Evolutionary conservation across 108 stramenopile species (phyloP).

Genomic region (Cyclostephanos invisitatus): DNA sequence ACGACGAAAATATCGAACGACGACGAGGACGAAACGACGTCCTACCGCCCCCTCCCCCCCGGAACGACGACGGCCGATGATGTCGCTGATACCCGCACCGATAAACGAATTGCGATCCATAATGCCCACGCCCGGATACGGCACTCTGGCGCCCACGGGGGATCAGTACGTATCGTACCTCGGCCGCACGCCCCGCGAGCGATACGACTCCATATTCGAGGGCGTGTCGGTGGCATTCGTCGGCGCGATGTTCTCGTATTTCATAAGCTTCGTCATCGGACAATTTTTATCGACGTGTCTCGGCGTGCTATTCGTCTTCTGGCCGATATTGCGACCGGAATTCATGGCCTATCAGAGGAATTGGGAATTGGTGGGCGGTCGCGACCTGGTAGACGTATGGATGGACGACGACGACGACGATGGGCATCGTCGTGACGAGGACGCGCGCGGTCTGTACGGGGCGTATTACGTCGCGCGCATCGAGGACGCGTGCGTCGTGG

Average conservation of each 20-base stretch:
- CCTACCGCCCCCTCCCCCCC: too few relatives aligned
- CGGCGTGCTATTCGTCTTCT: slow-evolving; percentile 70
- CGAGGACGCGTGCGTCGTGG: slow-evolving; percentile 74
- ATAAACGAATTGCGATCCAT: slow-evolving; percentile 57
- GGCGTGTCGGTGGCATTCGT: slow-evolving; percentile 63
- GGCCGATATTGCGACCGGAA: slow-evolving; percentile 75
- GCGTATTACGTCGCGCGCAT: slow-evolving; percentile 63
- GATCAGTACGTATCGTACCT: slow-evolving; percentile 77
- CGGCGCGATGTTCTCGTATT: slow-evolving; percentile 74
- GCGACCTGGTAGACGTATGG: slow-evolving; percentile 80
- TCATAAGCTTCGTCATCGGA: slow-evolving; percentile 76
- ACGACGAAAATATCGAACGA: too few relatives aligned
- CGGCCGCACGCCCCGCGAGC: slow-evolving; percentile 64
- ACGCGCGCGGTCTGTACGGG: slow-evolving; percentile 72
- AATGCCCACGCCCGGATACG: slow-evolving; percentile 37
- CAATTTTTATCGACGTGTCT: slow-evolving; percentile 67
- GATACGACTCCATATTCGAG: slow-evolving; percentile 68
- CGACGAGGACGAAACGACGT: too few relatives aligned
- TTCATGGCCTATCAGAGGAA: slow-evolving; percentile 76
- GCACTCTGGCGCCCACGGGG: slow-evolving; percentile 52
- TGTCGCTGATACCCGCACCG: slow-evolving; percentile 70
- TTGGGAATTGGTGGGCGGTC: slow-evolving; percentile 78
- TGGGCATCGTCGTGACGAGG: background rate
- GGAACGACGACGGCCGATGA: slow-evolving; percentile 9
- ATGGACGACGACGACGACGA: slow-evolving; percentile 27